Evolutionary conservation across 768 basidiomycete species (phyloP).

Genomic region (Exsudoporus frostii): DNA sequence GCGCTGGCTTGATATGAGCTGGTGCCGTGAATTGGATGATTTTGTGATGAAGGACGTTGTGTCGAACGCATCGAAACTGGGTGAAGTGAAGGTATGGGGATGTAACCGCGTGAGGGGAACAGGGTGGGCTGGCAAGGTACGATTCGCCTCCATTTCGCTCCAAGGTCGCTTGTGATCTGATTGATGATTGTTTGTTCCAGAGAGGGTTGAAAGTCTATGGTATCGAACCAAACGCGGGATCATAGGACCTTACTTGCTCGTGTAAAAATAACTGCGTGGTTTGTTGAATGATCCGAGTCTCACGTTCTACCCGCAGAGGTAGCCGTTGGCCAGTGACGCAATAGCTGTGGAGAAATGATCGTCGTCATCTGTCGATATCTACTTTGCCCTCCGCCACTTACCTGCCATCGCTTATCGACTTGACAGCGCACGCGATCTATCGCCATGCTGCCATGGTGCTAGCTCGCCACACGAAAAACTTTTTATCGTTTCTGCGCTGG

Average conservation of each 20-base stretch:
- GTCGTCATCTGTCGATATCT: neutral
- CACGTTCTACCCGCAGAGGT: neutral
- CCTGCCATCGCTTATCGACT: neutral
- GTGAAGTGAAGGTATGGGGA: conserved; percentile 52
- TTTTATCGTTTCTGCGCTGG: neutral
- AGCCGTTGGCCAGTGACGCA: neutral
- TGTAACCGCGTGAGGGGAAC: conserved; percentile 47
- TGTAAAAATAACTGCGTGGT: neutral
- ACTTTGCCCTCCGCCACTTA: neutral
- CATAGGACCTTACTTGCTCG: neutral
- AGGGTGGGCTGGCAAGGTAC: conserved; percentile 45
- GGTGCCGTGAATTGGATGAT: conserved; percentile 81
- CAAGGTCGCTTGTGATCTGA: neutral
- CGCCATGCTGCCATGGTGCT: neutral
- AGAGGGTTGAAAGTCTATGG: conserved; percentile 28
- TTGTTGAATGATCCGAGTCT: neutral
- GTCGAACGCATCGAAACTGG: conserved; percentile 39
- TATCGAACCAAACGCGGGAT: conserved; percentile 39
- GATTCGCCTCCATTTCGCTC: conserved; percentile 1
- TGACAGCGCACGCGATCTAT: neutral
- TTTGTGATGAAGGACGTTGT: conserved; percentile 73
- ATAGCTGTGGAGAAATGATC: neutral
- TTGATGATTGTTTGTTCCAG: conserved; percentile 7
- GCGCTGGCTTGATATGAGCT: conserved; percentile 72
- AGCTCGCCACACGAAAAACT: neutral